Percentiles rank a stretch among this genome's conserved stretches.
Evolutionary conservation across 2,329 filamentous ascomycete species (phyloP).

Genomic region (Dactylonectria macrodidyma): DNA sequence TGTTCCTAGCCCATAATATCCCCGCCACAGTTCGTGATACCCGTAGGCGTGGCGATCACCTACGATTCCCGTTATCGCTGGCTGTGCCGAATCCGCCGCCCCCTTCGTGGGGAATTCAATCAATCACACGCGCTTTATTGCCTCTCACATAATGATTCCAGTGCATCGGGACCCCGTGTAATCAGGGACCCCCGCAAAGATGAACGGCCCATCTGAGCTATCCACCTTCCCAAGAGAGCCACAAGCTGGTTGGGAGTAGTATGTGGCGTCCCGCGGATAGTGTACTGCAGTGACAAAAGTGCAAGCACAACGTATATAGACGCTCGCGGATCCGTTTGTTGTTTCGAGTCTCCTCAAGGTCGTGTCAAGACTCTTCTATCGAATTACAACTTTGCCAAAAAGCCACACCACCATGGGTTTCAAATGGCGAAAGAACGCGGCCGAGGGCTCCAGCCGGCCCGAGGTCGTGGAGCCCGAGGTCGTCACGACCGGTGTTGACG

Average conservation of each 20-base stretch:
- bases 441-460: slow-evolving; percentile 50
- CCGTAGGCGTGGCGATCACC: not conserved
- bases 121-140: too few relatives aligned
- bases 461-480: slow-evolving; percentile 55
- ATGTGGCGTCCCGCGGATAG: not conserved
- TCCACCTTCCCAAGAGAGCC: slow-evolving; percentile 7
- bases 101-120: not conserved
- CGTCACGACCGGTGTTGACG: slow-evolving; percentile 56
- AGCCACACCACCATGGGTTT: slow-evolving; percentile 8
- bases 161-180: too few relatives aligned
- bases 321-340: not conserved
- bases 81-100: not conserved
- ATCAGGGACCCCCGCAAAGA: not conserved
- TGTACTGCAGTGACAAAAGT: not conserved
- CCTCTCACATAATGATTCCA: not conserved
- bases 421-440: slow-evolving; percentile 56
- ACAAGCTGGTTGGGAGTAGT: not conserved
- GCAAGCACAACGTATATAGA: not conserved
- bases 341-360: not conserved
- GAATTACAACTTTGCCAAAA: not conserved
- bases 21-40: not conserved
- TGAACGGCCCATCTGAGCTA: not conserved
- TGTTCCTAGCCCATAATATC: not conserved
- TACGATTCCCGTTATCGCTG: not conserved
- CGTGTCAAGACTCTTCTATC: not conserved